Base-by-base conservation (phyloP, 2,329 filamentous ascomycete species). In the Cladosporium sp. region DNA sequence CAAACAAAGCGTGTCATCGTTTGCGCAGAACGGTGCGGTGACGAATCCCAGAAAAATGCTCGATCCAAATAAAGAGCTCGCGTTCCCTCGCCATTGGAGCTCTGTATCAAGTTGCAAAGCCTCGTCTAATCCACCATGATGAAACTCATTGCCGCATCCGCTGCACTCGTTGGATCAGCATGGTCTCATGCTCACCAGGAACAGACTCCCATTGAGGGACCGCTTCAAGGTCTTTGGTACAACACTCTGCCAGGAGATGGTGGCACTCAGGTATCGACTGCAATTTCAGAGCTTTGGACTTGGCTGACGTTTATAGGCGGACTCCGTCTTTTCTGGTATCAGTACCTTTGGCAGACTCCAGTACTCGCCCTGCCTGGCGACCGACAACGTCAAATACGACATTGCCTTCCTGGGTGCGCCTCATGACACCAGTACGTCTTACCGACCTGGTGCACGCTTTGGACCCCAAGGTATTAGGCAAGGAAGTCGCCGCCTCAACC, bases 271-370 rank as follows among this genome's bases (percentile, higher is more conserved):
- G 86, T 88, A 62, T 43, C 15, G 32, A 72, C 6, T 41, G 17
- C 13, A 11, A 7, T 17, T 24, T 17, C 7, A 8, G 29, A 17
- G 15, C 13, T 18, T 13, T 45, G 19, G 11, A 30, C 40, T 51
- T 30, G 39, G 13, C 15, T 32, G 34, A 22, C 24, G 15, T 24
- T n/a, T 22, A 18, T 54, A 91, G 85, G 88, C 88, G 53, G 88
- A 95, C 67, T 90, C 88, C 0, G 88, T 93, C 52, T 95, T 93
- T 71, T 92, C 87, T 1, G 89, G 89, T 22, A 93, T 95, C 63
- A 87, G 86, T 1, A 95, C 89, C 7, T 93, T 93, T 64, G 89
- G 88, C 9, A 83, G 88, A 44, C 73, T 93, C 37, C 83, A 84
- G 5, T 93, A 95, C 70, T 80, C 79, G 52, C 86, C 87, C 3